phyloP scores from a whole-genome alignment of 768 basidiomycete genomes.

The Leccinellum rugosiceps region DNA sequence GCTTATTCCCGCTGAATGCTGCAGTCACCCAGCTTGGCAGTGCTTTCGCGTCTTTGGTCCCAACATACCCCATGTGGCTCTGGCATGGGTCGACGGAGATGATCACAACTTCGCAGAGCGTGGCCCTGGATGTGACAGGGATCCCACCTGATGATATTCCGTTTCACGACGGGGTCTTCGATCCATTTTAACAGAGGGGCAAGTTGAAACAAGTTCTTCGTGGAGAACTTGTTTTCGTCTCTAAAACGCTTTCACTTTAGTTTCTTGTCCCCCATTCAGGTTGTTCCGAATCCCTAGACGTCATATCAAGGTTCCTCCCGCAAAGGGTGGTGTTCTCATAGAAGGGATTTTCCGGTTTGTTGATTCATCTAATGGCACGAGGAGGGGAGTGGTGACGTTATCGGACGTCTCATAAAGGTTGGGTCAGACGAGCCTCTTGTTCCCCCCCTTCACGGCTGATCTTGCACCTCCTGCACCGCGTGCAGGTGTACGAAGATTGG shows the following conservation, averaged over 20 bases:
- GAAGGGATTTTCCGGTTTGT: conserved; percentile 21
- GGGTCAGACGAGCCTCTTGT: conserved; percentile 1
- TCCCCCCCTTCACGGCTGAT: conserved; percentile 5
- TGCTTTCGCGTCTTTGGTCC: not conserved
- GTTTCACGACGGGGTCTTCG: not conserved
- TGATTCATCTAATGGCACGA: conserved; percentile 27
- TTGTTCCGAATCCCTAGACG: not conserved
- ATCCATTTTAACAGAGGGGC: not conserved
- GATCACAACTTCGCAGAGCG: conserved; percentile 9
- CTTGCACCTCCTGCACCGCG: conserved; percentile 16
- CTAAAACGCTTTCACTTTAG: not conserved
- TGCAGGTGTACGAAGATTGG: conserved; percentile 22
- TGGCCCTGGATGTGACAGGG: conserved; percentile 4
- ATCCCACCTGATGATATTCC: not conserved
- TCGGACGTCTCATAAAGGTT: conserved; percentile 24
- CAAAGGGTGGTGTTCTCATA: conserved; percentile 13
- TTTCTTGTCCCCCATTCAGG: not conserved
- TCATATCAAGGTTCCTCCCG: not conserved
- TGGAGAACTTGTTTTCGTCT: not conserved
- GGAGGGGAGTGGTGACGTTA: conserved; percentile 13
- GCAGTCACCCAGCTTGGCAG: conserved; percentile 3
- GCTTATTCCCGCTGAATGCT: conserved; percentile 19
- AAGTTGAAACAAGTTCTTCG: not conserved
- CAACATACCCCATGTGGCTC: not conserved
- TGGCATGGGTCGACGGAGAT: conserved; percentile 22